Percentiles rank a stretch among this genome's conserved stretches.
These are phyloP conservation scores for Periglandula ipomoeae DNA, from an alignment of 2,329 filamentous ascomycete species.

Conservation along the genomic window DNA sequence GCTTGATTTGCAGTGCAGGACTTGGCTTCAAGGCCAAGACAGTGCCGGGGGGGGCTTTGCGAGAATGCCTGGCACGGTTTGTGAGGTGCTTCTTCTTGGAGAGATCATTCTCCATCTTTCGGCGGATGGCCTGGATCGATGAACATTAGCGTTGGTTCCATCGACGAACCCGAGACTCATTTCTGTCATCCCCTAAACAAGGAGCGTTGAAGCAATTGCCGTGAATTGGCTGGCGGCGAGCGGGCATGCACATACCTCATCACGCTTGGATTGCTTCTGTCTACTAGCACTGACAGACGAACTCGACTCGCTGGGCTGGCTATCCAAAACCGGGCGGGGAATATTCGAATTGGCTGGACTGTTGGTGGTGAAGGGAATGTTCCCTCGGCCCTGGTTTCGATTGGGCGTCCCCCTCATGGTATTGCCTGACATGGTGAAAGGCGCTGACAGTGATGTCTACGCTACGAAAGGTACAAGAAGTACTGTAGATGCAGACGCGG, in stretches of 20 bases:
- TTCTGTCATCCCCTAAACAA: too few relatives aligned
- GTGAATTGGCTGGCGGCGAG: background rate
- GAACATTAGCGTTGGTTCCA: conserved; percentile 2
- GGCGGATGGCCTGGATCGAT: conserved; percentile 70
- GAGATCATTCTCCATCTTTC: conserved; percentile 94
- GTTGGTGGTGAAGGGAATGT: conserved; percentile 48
- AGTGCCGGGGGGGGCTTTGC: conserved; percentile 91
- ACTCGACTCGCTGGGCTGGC: conserved; percentile 45
- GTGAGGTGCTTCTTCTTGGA: conserved; percentile 90
- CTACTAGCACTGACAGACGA: conserved; percentile 85
- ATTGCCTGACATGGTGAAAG: conserved; percentile 42
- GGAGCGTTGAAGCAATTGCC: too few relatives aligned
- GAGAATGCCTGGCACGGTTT: conserved; percentile 69
- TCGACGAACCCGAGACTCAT: background rate
- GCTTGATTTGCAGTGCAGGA: conserved; percentile 95
- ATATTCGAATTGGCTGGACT: conserved; percentile 56
- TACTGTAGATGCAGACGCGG: background rate
- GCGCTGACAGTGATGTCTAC: background rate
- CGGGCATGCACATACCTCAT: conserved; percentile 67
- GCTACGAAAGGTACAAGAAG: background rate
- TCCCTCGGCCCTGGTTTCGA: conserved; percentile 48
- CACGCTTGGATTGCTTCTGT: conserved; percentile 92
- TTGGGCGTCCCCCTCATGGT: conserved; percentile 64
- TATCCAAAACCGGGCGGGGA: conserved; percentile 62
- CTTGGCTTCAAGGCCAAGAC: conserved; percentile 93